phyloP scores from a whole-genome alignment of 306 rosid species.

The Cucurbita pepo region DNA sequence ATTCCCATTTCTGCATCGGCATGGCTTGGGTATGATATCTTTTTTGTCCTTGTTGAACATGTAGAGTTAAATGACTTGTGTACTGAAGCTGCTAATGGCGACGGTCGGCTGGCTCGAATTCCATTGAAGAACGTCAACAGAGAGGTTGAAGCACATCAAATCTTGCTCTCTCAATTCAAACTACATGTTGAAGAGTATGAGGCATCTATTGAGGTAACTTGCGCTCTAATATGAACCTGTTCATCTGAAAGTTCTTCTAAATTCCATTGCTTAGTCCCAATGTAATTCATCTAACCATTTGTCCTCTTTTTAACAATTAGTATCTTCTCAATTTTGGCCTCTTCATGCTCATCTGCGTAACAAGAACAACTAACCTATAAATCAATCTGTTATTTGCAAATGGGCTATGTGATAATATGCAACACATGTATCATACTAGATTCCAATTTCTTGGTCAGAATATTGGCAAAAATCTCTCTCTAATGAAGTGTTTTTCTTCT shows the following conservation, averaged over 20 bases:
- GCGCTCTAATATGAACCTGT: background rate
- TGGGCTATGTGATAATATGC: background rate
- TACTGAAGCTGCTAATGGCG: slow-evolving; percentile 43
- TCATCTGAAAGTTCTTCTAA: background rate
- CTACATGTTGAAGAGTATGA: slow-evolving; percentile 25
- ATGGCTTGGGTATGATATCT: background rate
- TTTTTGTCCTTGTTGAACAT: slow-evolving; percentile 13
- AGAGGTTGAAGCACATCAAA: slow-evolving; percentile 56
- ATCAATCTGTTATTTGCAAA: background rate
- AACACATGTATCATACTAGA: background rate
- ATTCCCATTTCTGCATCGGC: background rate
- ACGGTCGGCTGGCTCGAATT: slow-evolving; percentile 63
- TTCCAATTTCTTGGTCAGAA: background rate
- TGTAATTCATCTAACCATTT: background rate
- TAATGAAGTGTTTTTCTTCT: background rate
- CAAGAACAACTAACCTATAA: background rate
- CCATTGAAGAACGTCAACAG: slow-evolving; percentile 33
- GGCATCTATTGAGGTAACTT: slow-evolving; percentile 37
- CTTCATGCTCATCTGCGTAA: background rate
- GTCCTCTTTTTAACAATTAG: background rate
- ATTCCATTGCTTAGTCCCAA: background rate
- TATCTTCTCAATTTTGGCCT: background rate
- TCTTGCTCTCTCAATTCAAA: slow-evolving; percentile 28
- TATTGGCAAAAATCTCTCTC: background rate
- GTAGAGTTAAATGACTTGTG: slow-evolving; percentile 41